Base-by-base conservation (phyloP, 1,139 yeast genomes). In the Candida tunisiensis region DNA sequence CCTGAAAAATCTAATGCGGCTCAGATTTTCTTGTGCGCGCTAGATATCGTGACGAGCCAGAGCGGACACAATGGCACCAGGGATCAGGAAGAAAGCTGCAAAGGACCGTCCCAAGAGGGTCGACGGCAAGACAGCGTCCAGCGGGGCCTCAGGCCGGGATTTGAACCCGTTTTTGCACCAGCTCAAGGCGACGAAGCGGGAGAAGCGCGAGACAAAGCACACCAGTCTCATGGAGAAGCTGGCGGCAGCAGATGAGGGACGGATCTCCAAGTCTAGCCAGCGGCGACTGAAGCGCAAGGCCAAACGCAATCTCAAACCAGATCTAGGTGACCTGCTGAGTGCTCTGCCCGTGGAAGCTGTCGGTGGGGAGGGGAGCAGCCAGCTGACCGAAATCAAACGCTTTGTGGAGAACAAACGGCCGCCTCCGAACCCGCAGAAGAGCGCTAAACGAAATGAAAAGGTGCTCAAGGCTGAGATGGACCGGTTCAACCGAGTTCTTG, bases 381-480 rank as follows among this genome's bases (percentile, higher is more conserved):
- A 6, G 19, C 19, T 22, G 6, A 9, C 28, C 11, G 27, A 31
- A n/a, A n/a, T n/a, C 7, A 28, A 27, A 17, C 37, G 33, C 8
- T 31, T 30, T 20, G 27, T 36, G 15, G 32, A 13, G 5, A 14
- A 10, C 8, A 20, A 20, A 14, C 22, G 22, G 16, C 31, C 30
- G 14, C 36, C 33, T 11, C 18, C 31, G 16, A 34, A 38, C 25
- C 43, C 46, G 3, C 35, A 38, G 20, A 29, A 31, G 24, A 38
- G 41, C 24, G 26, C 41, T 3, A 38, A 39, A 24, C 31, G 37
- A 5, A 40, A 41, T 13, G 49, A 46, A 25, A 40, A 39, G 19
- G 42, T 46, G 6, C 38, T 45, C 13, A 35, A 34, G 27, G 38
- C 39, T 22, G 55, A 49, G 29, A 46, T 41, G 16, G 35, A 34